A percentile compares a stretch with the other conserved stretches of the same genome.
These are phyloP conservation scores for Lasiosphaeria hispida DNA, from an alignment of 495 filamentous ascomycete species.

Conservation along the genomic window DNA sequence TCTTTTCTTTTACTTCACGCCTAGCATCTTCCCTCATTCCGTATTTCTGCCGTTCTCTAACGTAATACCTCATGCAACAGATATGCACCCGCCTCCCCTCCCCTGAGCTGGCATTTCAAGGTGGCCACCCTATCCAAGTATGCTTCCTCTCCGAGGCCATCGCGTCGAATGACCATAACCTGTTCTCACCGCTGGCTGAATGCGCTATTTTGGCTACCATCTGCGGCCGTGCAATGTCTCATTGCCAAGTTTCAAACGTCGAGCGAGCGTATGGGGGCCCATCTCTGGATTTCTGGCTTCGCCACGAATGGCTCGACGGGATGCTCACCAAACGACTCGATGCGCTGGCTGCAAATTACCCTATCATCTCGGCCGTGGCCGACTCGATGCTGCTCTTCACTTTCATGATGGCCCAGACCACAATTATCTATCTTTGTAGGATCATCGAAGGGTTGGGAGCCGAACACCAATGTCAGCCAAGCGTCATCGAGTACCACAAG, in stretches of 20 bases:
- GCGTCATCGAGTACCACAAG: constrained; percentile 31
- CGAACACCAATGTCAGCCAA: constrained; percentile 23
- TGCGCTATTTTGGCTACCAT: constrained; percentile 49
- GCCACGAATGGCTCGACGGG: constrained; percentile 50
- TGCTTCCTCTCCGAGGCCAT: constrained; percentile 47
- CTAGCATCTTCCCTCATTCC: not conserved
- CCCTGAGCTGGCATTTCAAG: constrained; percentile 51
- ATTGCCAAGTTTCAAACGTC: constrained; percentile 36
- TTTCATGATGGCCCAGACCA: constrained; percentile 45
- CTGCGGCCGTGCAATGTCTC: constrained; percentile 46
- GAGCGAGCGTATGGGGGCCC: constrained; percentile 21
- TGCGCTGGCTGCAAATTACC: constrained; percentile 32
- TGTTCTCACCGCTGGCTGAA: constrained; percentile 46
- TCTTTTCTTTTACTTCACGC: constrained; percentile 9
- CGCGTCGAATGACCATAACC: constrained; percentile 29
- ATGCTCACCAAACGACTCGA: constrained; percentile 40
- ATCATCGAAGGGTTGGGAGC: constrained; percentile 25
- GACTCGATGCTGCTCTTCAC: constrained; percentile 48
- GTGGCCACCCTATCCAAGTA: constrained; percentile 42
- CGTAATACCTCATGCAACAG: constrained; percentile 13
- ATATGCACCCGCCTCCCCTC: constrained; percentile 47
- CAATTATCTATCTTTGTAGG: constrained; percentile 42
- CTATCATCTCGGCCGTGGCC: constrained; percentile 32
- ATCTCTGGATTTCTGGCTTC: constrained; percentile 40
- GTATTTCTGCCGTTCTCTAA: no score